Base-by-base conservation (phyloP, 495 filamentous ascomycete genomes). In the Xylaria telfairii region DNA sequence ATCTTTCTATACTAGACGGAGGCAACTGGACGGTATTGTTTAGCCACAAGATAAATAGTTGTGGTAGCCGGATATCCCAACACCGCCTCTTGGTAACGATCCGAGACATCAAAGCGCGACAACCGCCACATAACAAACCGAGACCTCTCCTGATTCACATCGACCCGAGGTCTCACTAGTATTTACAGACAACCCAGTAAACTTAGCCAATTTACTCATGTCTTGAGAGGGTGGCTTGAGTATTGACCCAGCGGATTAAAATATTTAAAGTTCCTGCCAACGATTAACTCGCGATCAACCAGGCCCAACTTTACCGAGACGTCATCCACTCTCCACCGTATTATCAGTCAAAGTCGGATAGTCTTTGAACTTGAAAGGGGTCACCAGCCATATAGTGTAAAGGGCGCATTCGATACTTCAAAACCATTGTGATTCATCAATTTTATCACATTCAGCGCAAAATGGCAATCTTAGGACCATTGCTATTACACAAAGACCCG, bases 401-500 rank as follows among this genome's bases (percentile, higher is more conserved):
- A 15, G 51, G 13, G 26, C 51, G 5, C 37, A 42, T 46, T 28
- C n/a, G 64, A 56, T 59, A 49, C 8, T 21, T 6, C 21, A 5
- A 61, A 4, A 39, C 9, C 24, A 39, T 51, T 34, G 56, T 69
- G 44, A 60, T 26, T 10, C 37, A 26, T 51, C 44, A 9, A 62
- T 44, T 41, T 60, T 17, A 47, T 19, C 19, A 39, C 1, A 39
- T 28, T 47, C 28, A n/a, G 28, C 8, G 21, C 28, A 15, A 76
- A 51, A 65, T 78, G 73, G 73, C 65, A 24, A 73, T 75, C 32
- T 32, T 74, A 60, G 75, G 75, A 69, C 73, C 75, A 4, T 62
- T 74, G 42, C 44, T 75, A 59, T 68, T 77, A 24, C 68, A 72
- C 59, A 63, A 71, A 49, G 72, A 75, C 39, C 44, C 68, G 60